These are phyloP conservation scores for Alternaria sp. DNA, from an alignment of 2,329 filamentous ascomycete species.

Conservation along the genomic window DNA sequence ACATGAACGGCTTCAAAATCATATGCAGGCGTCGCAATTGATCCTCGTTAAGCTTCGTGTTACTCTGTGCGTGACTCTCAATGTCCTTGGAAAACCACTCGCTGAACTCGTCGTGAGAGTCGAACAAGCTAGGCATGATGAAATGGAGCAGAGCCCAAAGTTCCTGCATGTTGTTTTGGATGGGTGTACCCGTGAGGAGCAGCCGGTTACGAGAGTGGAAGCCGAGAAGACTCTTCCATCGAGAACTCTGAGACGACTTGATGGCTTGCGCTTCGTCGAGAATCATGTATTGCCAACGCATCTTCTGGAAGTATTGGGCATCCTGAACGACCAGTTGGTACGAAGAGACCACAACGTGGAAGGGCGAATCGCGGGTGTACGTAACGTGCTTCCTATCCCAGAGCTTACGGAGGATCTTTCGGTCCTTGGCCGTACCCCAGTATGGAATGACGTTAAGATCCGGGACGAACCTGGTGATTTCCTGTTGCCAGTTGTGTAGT, in stretches of 20 bases:
- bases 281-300: slow-evolving; percentile 99
- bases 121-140: slow-evolving; percentile 99
- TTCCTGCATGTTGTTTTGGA: slow-evolving; percentile 99
- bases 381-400: slow-evolving; percentile 98
- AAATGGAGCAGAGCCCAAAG: slow-evolving; percentile 97
- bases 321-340: slow-evolving; percentile 98
- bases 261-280: slow-evolving; percentile 98
- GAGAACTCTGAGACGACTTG: slow-evolving; percentile 94
- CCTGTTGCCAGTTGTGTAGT: slow-evolving; percentile 98
- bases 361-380: slow-evolving; percentile 89
- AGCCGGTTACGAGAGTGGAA: slow-evolving; percentile 97
- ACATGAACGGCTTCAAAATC: slow-evolving; percentile 99
- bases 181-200: slow-evolving; percentile 92
- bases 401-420: slow-evolving; percentile 96
- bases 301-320: slow-evolving; percentile 97
- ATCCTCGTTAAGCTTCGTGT: slow-evolving; percentile 99
- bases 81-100: slow-evolving; percentile 97
- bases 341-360: slow-evolving; percentile 95
- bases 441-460: slow-evolving; percentile 95
- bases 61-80: slow-evolving; percentile 96
- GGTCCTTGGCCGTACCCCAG: slow-evolving; percentile 93
- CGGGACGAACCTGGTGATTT: slow-evolving; percentile 93
- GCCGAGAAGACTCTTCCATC: slow-evolving; percentile 93
- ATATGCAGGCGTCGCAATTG: slow-evolving; percentile 96
- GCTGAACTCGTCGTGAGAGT: slow-evolving; percentile 90